Evolutionary conservation across 2,329 filamentous ascomycete species (phyloP), one percentile per base, ranked within the genome.

Genomic region (Penicillium sp.): DNA sequence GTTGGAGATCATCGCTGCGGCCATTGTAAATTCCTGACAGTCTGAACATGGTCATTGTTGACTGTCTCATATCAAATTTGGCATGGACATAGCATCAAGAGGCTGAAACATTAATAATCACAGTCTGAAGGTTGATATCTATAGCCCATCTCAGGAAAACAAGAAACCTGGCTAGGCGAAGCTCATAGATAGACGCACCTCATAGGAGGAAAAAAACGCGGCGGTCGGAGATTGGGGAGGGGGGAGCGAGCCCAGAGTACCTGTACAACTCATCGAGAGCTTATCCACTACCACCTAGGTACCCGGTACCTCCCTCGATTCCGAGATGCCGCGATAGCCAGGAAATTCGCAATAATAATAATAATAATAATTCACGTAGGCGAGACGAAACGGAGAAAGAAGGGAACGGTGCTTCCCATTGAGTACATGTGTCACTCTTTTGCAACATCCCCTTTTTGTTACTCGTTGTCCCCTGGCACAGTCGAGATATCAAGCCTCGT

Each of bases 301-400:
- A 38, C 22, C 19, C 19, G 22, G 33, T 53, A 53, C 51, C 35
- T 26, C 35, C 19, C 14, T 5, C 22, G 22, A 19, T 35, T 19
- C 51, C 51, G 51, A 53, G 16, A 40, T 53, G 51, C 49, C 49
- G 49, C 35, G 51, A 53, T 13, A 53, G 51, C 51, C 33, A 30
- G 25, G 4, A 8, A 48, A 48, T n/a, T 48, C 14, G 26, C 14
- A 48, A 48, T 22, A 1, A 22, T 22, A 22, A 22, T 19, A 1
- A 19, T 22, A 22, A 22, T 22, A 22, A 22, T 22, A 22, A 22
- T 48, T 16, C 45, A 30, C 22, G 42, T 11, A 45, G 42, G 26
- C 22, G 45, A 48, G 25, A 30, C 43, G 25, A 26, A 14, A 14
- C 25, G 25, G 6, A 30, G 45, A 48, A 6, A 30, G 26, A 48